Evolutionary conservation across 2,329 filamentous ascomycete species (phyloP).

Genomic region (Cladophialophora yegresii): DNA sequence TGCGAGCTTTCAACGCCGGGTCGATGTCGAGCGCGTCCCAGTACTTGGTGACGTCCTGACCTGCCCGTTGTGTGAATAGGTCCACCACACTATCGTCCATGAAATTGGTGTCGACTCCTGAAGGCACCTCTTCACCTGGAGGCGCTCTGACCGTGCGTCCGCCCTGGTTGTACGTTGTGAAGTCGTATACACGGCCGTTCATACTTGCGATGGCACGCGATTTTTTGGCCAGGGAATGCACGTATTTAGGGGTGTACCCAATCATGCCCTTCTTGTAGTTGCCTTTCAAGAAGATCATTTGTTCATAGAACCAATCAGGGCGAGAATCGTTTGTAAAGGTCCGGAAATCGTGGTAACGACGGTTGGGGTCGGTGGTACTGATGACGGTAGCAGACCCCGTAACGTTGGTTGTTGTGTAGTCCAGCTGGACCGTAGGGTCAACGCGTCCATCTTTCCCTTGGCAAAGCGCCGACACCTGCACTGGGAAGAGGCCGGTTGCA

Average conservation of each 20-base stretch:
- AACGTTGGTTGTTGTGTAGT: conserved; percentile 77
- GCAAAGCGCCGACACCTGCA: conserved; percentile 92
- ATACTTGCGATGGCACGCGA: conserved; percentile 76
- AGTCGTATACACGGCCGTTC: conserved; percentile 78
- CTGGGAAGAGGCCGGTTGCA: conserved; percentile 83
- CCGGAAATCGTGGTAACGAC: conserved; percentile 90
- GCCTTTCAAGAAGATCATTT: conserved; percentile 74
- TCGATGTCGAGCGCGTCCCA: conserved; percentile 72
- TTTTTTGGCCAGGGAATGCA: conserved; percentile 66
- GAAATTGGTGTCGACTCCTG: conserved; percentile 66
- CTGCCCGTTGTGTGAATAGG: conserved; percentile 75
- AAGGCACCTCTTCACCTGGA: conserved; percentile 53
- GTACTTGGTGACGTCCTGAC: conserved; percentile 77
- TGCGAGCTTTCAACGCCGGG: conserved; percentile 60
- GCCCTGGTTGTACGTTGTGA: conserved; percentile 78
- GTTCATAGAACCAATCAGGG: conserved; percentile 89
- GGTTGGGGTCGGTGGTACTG: conserved; percentile 68
- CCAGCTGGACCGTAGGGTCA: conserved; percentile 74
- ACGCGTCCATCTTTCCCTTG: conserved; percentile 69
- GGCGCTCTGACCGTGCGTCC: conserved; percentile 67
- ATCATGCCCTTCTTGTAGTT: conserved; percentile 85
- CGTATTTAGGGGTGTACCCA: conserved; percentile 77
- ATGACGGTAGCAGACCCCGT: conserved; percentile 67
- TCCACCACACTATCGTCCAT: conserved; percentile 74
- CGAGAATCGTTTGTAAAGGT: conserved; percentile 77